Conservation (phyloP, 1,284 basidiomycete species). For the Apiotrichum gracile region DNA sequence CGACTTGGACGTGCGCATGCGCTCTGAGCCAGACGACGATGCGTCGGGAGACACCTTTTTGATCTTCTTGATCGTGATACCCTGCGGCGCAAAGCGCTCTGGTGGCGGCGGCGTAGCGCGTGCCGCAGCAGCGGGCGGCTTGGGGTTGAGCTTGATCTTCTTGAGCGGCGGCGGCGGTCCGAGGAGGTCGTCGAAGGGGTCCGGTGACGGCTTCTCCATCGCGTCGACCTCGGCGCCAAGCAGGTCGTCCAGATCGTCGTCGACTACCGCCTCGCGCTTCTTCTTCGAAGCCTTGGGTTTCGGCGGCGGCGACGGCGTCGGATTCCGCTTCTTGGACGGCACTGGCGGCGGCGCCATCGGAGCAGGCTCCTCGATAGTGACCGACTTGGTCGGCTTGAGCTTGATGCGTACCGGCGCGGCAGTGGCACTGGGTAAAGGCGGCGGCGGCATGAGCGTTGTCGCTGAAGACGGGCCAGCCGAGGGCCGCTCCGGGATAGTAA, state of each 20-base stretch:
- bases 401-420: conserved; percentile 24
- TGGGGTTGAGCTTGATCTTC: conserved; percentile 29
- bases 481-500: not conserved
- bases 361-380: conserved; percentile 20
- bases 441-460: conserved; percentile 16
- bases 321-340: conserved; percentile 17
- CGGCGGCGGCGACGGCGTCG: not conserved
- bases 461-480: not conserved
- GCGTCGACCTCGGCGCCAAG: conserved; percentile 44
- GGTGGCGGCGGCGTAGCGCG: not conserved
- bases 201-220: conserved; percentile 24
- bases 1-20: not conserved
- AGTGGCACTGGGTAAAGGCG: conserved; percentile 6
- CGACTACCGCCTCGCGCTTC: conserved; percentile 8
- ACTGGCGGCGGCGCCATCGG: conserved; percentile 43
- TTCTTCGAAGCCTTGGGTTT: conserved; percentile 30
- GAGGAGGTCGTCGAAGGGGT: conserved; percentile 27
- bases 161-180: conserved; percentile 23
- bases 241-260: conserved; percentile 33
- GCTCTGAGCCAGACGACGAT: not conserved
- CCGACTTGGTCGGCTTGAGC: conserved; percentile 30
- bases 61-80: not conserved
- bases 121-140: not conserved
- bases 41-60: not conserved
- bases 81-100: not conserved